A percentile compares a stretch with the other conserved stretches of the same genome.
Conservation (phyloP, 2,329 filamentous ascomycete genomes). For the Cytospora chrysosperma region DNA sequence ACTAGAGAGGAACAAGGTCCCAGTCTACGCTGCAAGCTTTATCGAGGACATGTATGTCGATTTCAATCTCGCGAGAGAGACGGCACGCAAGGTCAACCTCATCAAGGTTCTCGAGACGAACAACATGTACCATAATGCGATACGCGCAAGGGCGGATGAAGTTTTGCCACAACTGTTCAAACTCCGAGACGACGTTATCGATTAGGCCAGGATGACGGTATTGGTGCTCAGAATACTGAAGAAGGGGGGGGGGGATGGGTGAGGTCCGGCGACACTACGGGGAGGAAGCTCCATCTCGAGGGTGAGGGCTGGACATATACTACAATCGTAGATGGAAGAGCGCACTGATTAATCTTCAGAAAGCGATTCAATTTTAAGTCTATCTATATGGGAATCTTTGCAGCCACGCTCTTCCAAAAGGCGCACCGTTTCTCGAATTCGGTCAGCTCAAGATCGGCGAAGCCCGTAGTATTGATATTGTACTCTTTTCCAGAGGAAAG, state of each 20-base stretch:
- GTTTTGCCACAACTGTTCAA: slow-evolving; percentile 74
- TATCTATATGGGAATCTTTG: slow-evolving; percentile 44
- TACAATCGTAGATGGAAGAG: not conserved
- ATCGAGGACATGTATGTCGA: slow-evolving; percentile 74
- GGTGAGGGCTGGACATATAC: not conserved
- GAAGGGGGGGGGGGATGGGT: not conserved
- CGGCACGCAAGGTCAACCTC: slow-evolving; percentile 69
- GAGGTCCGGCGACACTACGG: not conserved
- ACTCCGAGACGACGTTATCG: slow-evolving; percentile 67
- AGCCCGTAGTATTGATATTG: slow-evolving; percentile 46
- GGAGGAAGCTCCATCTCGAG: not conserved
- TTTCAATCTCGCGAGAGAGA: slow-evolving; percentile 59
- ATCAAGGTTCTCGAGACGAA: slow-evolving; percentile 85
- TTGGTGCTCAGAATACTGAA: not conserved
- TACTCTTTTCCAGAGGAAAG: slow-evolving; percentile 47
- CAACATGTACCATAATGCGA: slow-evolving; percentile 74
- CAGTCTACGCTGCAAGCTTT: slow-evolving; percentile 66
- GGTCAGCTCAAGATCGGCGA: slow-evolving; percentile 39
- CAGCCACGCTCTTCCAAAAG: slow-evolving; percentile 51
- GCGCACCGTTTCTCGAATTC: slow-evolving; percentile 47
- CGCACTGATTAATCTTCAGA: not conserved
- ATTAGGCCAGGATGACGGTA: slow-evolving; percentile 40
- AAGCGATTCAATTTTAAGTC: not conserved
- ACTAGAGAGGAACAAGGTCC: slow-evolving; percentile 62
- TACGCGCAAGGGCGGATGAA: slow-evolving; percentile 71